Base-by-base conservation (phyloP, 2,329 filamentous ascomycete genomes). In the Chaetomiaceae sp. region DNA sequence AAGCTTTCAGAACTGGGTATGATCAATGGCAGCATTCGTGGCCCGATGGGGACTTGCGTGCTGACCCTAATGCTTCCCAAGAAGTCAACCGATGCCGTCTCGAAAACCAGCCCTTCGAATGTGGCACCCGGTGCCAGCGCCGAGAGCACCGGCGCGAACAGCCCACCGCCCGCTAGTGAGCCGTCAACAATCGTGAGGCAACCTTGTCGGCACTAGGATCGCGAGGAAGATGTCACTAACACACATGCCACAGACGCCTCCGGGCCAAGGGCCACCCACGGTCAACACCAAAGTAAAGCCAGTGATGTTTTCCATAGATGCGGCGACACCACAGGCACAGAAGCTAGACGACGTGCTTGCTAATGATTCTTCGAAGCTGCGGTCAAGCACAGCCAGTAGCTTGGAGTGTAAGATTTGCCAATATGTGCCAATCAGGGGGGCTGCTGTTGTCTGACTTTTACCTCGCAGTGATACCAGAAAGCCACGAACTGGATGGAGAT, bases 1-100 rank as follows among this genome's bases (percentile, higher is more conserved):
- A 57, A 88, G 86, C 55, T 96, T 93, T 68, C 79, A 82, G 50
- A 81, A 81, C 60, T 95, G 93, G 79, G 88, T 93, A 67, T 64
- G 79, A 40, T 34, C 23, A 34, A 37, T 42, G n/a, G 33, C 19
- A 19, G 16, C 16, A n/a, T n/a, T n/a, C 25, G 20, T 39, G 34
- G 55, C 31, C 35, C 65, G 68, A 50, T 23, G 40, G n/a, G 14
- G 35, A 34, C 14, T 12, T n/a, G 7, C 4, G 38, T 50, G 37
- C 16, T 59, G 30, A 56, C 43, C 2, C 44, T 3, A 30, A 14
- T 65, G 31, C n/a, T 6, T 25, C 50, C 37, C 27, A 46, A 79
- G 76, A 67, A 70, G 37, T 71, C 72, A 7, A 67, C 67, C 44
- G 71, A 76, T 30, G 50, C 43, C 2, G 44, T 41, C 12, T 54